These are phyloP conservation scores for Termitomyces bulborhizus DNA, from an alignment of 768 basidiomycete genomes.

Conservation along the genomic window DNA sequence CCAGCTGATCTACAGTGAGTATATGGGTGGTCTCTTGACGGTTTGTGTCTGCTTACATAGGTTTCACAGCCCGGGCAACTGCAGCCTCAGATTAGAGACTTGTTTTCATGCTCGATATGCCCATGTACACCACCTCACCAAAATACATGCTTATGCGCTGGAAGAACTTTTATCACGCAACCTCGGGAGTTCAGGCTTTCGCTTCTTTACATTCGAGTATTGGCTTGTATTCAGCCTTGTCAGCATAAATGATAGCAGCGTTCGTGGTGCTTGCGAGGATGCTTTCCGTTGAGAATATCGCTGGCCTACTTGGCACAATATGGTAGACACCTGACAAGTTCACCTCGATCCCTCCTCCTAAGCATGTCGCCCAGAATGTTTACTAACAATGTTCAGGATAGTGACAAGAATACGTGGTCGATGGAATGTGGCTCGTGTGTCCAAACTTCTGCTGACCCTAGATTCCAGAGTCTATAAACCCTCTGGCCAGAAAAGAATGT, in stretches of 20 bases:
- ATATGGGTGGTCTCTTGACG: not conserved
- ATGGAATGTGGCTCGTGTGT: too few relatives aligned
- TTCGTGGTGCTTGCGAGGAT: not conserved
- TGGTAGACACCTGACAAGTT: too few relatives aligned
- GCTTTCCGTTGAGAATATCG: not conserved
- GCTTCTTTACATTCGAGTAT: not conserved
- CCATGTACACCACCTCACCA: slow-evolving; percentile 28
- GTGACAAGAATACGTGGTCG: too few relatives aligned
- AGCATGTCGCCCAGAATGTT: too few relatives aligned
- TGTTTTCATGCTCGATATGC: slow-evolving; percentile 19
- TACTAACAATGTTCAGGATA: too few relatives aligned
- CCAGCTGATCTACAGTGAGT: slow-evolving; percentile 95
- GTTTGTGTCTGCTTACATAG: not conserved
- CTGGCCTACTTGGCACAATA: too few relatives aligned
- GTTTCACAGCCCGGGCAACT: slow-evolving; percentile 40
- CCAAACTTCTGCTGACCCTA: too few relatives aligned
- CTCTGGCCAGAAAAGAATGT: too few relatives aligned
- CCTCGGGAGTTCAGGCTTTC: not conserved
- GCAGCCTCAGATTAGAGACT: slow-evolving; percentile 36
- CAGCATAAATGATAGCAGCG: not conserved
- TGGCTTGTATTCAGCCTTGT: not conserved
- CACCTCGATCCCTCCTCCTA: too few relatives aligned
- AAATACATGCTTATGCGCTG: slow-evolving; percentile 21
- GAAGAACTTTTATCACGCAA: not conserved
- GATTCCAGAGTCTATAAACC: too few relatives aligned